phyloP scores from a whole-genome alignment of 129 eudicot genomes.

The Erigeron canadensis region DNA sequence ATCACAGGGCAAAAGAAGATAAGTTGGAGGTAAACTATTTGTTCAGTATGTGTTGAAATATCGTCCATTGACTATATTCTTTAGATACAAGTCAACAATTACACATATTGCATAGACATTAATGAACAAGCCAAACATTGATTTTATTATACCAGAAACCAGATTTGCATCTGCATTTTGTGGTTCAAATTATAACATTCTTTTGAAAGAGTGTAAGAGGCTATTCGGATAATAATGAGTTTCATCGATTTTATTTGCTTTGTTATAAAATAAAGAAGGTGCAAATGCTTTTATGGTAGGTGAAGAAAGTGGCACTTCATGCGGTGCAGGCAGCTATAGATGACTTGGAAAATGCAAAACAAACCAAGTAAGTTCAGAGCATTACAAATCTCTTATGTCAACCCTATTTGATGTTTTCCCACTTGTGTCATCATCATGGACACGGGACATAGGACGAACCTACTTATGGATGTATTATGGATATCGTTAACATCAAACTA shows the following conservation, averaged over 20 bases:
- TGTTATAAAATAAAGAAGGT: neutral
- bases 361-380: slow-evolving; percentile 25
- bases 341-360: slow-evolving; percentile 4
- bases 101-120: neutral
- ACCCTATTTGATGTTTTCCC: too few relatives aligned
- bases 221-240: neutral
- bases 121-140: too few relatives aligned
- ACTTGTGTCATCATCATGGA: too few relatives aligned
- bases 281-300: slow-evolving; percentile 31
- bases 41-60: neutral
- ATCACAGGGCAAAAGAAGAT: slow-evolving; percentile 63
- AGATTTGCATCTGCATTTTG: neutral
- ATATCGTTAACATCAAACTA: too few relatives aligned
- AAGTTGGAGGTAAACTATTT: slow-evolving; percentile 52
- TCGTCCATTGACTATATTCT: neutral
- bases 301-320: slow-evolving; percentile 51
- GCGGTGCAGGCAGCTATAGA: slow-evolving; percentile 41
- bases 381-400: neutral
- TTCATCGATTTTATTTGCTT: neutral
- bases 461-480: too few relatives aligned
- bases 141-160: neutral
- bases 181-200: neutral
- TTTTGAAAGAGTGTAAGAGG: neutral
- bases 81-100: neutral
- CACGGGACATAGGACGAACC: too few relatives aligned